Evolutionary conservation across 202 grass and related monocot species (phyloP).

Genomic region (Tripidium arundinaceum): DNA sequence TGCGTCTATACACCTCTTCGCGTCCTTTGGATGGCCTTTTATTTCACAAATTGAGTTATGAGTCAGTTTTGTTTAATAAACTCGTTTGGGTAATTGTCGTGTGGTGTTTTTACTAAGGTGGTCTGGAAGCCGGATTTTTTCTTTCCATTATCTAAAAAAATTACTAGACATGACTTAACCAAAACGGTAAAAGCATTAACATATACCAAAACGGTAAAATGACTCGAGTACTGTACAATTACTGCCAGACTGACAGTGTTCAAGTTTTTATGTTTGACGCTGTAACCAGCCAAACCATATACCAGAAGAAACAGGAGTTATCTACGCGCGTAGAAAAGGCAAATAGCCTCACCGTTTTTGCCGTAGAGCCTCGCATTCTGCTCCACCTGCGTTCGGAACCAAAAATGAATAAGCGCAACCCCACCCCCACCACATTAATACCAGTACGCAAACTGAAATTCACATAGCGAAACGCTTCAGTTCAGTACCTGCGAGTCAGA

Average conservation of each 20-base stretch:
- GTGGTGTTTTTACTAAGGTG: no score
- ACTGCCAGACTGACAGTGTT: not conserved
- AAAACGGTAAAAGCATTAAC: not conserved
- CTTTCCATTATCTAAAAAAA: no score
- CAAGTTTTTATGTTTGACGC: not conserved
- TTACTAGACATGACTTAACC: not conserved
- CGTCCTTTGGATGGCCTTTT: no score
- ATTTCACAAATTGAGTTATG: no score
- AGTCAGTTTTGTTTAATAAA: no score
- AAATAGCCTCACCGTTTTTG: constrained; percentile 55
- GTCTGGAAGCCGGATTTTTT: no score
- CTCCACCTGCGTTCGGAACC: constrained; percentile 59
- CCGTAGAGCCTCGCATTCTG: constrained; percentile 72
- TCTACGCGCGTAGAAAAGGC: not conserved
- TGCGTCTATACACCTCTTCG: no score
- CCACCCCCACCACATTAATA: not conserved
- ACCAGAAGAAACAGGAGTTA: not conserved
- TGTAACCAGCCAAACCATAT: not conserved
- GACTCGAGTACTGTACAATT: not conserved
- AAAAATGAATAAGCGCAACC: constrained; percentile 32
- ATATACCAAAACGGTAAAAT: no score
- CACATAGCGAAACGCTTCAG: not conserved
- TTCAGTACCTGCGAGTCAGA: constrained; percentile 75
- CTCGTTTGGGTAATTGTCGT: no score
- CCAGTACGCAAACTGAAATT: not conserved